These are phyloP conservation scores for Panellus pusillus DNA, from an alignment of 768 basidiomycete species.

Conservation along the genomic window DNA sequence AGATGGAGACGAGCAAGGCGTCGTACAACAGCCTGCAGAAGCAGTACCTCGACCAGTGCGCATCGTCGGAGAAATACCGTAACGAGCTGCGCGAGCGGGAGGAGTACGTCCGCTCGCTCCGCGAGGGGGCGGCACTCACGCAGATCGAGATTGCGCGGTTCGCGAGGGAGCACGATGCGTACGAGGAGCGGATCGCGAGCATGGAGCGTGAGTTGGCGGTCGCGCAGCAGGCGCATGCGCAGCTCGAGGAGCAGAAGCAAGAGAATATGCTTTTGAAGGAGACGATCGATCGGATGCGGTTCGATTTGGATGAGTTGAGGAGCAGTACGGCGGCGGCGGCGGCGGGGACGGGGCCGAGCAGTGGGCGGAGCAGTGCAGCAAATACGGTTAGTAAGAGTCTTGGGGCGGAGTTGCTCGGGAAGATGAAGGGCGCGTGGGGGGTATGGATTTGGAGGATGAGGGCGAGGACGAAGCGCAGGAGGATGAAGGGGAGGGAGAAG, in stretches of 20 bases:
- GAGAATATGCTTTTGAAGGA: constrained; percentile 93
- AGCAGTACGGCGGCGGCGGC: constrained; percentile 40
- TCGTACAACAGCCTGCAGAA: constrained; percentile 79
- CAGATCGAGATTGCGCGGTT: constrained; percentile 69
- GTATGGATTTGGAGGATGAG: constrained; percentile 26
- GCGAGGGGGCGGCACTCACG: constrained; percentile 59
- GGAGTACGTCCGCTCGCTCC: constrained; percentile 63
- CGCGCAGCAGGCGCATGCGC: constrained; percentile 70
- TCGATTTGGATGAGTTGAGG: constrained; percentile 91
- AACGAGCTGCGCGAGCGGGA: constrained; percentile 74
- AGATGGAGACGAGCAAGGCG: constrained; percentile 68
- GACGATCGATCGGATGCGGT: constrained; percentile 93
- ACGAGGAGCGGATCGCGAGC: constrained; percentile 67
- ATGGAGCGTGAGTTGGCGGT: constrained; percentile 72
- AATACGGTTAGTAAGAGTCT: constrained; percentile 71
- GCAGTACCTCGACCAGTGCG: constrained; percentile 87
- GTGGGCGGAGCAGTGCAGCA: constrained; percentile 47
- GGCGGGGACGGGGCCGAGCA: constrained; percentile 32
- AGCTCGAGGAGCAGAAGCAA: constrained; percentile 90
- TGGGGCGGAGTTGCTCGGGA: constrained; percentile 69
- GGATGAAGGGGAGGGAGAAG: constrained; percentile 36
- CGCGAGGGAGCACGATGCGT: constrained; percentile 62
- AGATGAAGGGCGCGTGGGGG: constrained; percentile 49
- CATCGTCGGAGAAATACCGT: constrained; percentile 77
- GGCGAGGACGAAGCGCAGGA: constrained; percentile 39